phyloP scores from a whole-genome alignment of 2,329 filamentous ascomycete genomes.

The Fusarium sp. region DNA sequence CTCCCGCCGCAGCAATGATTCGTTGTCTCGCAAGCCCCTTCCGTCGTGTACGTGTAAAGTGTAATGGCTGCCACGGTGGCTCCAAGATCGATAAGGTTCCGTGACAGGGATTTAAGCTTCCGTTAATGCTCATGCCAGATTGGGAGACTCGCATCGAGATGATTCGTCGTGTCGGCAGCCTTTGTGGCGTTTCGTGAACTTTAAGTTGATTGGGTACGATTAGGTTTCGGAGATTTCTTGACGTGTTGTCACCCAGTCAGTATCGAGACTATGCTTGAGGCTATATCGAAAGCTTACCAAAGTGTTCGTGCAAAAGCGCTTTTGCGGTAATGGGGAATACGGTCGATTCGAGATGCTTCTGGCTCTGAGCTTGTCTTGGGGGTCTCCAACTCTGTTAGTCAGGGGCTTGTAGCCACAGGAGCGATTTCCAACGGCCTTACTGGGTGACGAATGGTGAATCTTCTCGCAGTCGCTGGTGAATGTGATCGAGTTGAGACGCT shows the following conservation, averaged over 20 bases:
- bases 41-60: background rate
- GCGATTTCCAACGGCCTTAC: background rate
- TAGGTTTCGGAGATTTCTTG: background rate
- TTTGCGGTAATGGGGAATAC: background rate
- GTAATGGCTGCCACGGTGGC: background rate
- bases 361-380: background rate
- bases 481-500: background rate
- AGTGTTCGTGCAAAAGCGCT: accelerated
- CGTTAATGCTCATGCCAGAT: background rate
- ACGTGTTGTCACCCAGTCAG: background rate
- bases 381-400: background rate
- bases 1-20: background rate
- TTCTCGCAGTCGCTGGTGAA: too few species aligned
- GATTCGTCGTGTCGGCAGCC: background rate
- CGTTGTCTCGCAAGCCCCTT: background rate
- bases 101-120: background rate
- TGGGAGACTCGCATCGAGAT: background rate
- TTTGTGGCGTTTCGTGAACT: background rate
- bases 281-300: background rate
- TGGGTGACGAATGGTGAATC: background rate
- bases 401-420: background rate
- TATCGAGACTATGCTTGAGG: background rate
- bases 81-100: background rate
- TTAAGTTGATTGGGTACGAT: background rate
- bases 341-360: background rate